Conservation (phyloP, 2,329 filamentous ascomycete species). For the Myriangium duriaei region DNA sequence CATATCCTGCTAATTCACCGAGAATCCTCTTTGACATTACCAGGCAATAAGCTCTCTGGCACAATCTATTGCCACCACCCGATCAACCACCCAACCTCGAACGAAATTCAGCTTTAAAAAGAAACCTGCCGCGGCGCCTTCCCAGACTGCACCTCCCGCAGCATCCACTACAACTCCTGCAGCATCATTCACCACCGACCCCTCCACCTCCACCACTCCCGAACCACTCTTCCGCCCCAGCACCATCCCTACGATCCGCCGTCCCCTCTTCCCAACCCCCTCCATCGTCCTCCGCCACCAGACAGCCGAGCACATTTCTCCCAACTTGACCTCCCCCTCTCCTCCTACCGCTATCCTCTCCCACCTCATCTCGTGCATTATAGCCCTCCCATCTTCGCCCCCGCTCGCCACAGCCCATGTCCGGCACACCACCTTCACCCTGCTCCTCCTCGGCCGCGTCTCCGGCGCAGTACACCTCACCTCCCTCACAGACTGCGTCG, state of each 20-base stretch:
- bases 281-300: slow-evolving; percentile 42
- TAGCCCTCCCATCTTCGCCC: slow-evolving; percentile 23
- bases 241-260: slow-evolving; percentile 21
- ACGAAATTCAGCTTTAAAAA: slow-evolving; percentile 50
- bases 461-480: slow-evolving; percentile 77
- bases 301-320: slow-evolving; percentile 41
- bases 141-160: slow-evolving; percentile 28
- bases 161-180: slow-evolving; percentile 10
- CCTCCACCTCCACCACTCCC: slow-evolving; percentile 2
- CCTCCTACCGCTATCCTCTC: slow-evolving; percentile 35
- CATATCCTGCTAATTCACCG: too few relatives aligned
- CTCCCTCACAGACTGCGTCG: slow-evolving; percentile 54
- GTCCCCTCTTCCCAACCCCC: slow-evolving; percentile 44
- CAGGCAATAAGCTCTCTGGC: neutral
- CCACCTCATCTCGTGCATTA: neutral
- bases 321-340: slow-evolving; percentile 64
- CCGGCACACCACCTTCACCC: slow-evolving; percentile 54
- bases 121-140: slow-evolving; percentile 35
- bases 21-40: too few relatives aligned
- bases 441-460: slow-evolving; percentile 69
- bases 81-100: slow-evolving; percentile 51
- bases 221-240: neutral
- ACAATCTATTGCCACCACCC: neutral
- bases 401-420: slow-evolving; percentile 61
- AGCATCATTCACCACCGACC: neutral